Evolutionary conservation across 2,329 filamentous ascomycete species (phyloP), one percentile per base, ranked within the genome.

Genomic region (Arthrobotrys sphaeroides): DNA sequence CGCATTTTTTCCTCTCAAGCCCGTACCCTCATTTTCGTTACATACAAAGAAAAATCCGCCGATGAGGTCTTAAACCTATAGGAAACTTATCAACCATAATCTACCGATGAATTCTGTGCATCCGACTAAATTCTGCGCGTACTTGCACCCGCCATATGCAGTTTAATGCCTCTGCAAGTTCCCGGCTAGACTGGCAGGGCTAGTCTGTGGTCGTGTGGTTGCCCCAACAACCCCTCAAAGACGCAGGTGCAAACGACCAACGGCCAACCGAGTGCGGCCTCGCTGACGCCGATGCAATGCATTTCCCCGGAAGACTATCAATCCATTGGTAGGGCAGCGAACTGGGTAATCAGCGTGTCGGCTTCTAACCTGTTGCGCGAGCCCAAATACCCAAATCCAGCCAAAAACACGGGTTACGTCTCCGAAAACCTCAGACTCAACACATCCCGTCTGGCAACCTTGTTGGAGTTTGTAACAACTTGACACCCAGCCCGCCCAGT

Each of bases 301-400:
- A n/a, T n/a, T n/a, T n/a, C n/a, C n/a, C n/a, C n/a, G n/a, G n/a
- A n/a, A n/a, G n/a, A n/a, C n/a, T n/a, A n/a, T n/a, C n/a, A n/a
- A n/a, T n/a, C n/a, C n/a, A n/a, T n/a, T n/a, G n/a, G n/a, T n/a
- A n/a, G n/a, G n/a, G n/a, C n/a, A n/a, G n/a, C n/a, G n/a, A n/a
- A n/a, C n/a, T n/a, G n/a, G n/a, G n/a, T n/a, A n/a, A n/a, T n/a
- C n/a, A n/a, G n/a, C n/a, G n/a, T n/a, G n/a, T n/a, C n/a, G n/a
- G n/a, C 36, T 40, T 31, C 36, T 42, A 66, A 55, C 61, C 61
- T 55, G 45, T 66, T 66, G 61, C 62, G 53, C 65, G 53, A 60
- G 49, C 16, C n/a, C 13, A 18, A 16, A 51, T 38, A 28, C 12
- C 64, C 64, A 31, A 60, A 60, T 68, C 45, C 65, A 68, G 51